Evolutionary conservation across 2,329 filamentous ascomycete genomes (phyloP).

Genomic region (Calonectria pseudoreteaudii): DNA sequence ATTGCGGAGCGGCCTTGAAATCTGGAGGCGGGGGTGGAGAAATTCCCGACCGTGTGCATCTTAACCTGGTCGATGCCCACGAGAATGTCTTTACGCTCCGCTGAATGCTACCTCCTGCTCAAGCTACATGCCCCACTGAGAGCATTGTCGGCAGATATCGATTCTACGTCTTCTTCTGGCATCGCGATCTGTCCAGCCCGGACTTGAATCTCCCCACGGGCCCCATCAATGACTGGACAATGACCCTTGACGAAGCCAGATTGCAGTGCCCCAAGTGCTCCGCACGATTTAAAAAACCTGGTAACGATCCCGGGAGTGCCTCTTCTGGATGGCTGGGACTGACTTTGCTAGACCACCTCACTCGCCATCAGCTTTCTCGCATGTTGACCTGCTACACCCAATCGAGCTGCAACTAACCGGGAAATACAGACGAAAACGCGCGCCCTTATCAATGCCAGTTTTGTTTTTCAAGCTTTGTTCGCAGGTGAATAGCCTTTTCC

Average conservation of each 20-base stretch:
- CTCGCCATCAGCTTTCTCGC: not conserved
- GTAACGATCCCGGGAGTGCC: not conserved
- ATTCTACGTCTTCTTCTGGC: not conserved
- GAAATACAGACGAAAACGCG: not conserved
- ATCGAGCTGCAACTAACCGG: not conserved
- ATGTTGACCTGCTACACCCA: not conserved
- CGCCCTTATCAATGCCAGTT: not conserved
- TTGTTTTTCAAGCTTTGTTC: not conserved
- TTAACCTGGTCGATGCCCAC: not conserved
- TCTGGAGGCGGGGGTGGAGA: not conserved
- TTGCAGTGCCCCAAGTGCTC: not conserved
- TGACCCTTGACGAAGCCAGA: slow-evolving; percentile 33
- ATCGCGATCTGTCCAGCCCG: not conserved
- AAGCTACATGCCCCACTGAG: not conserved
- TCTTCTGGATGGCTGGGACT: not conserved
- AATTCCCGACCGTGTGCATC: not conserved
- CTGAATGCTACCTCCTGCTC: not conserved
- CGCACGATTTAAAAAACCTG: not conserved
- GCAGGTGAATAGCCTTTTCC: not conserved
- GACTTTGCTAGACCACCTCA: not conserved
- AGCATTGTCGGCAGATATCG: not conserved
- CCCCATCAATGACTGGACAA: not conserved
- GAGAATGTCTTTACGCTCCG: not conserved
- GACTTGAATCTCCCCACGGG: not conserved
- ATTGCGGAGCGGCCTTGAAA: not conserved